Conservation (phyloP, 257 asterid species). For the Jacaranda mimosifolia region DNA sequence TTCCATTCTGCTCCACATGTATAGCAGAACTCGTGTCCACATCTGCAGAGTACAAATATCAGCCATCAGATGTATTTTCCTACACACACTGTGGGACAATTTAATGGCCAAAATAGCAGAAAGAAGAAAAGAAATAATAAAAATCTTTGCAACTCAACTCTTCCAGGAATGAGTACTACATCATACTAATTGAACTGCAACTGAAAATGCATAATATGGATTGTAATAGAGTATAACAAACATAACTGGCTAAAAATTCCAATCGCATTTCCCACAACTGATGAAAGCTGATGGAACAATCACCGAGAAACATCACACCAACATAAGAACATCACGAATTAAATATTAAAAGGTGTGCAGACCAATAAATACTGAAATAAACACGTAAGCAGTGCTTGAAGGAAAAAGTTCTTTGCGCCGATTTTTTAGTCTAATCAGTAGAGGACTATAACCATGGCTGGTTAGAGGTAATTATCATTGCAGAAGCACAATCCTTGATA, state of each 20-base stretch:
- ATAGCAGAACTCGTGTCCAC: conserved; percentile 78
- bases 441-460: neutral
- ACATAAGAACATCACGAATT: neutral
- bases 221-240: neutral
- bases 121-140: neutral
- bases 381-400: neutral
- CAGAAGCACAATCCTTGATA: neutral
- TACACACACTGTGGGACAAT: neutral
- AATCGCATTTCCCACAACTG: neutral
- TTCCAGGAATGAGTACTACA: neutral
- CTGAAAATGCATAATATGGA: neutral
- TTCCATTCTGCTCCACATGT: conserved; percentile 76
- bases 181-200: neutral
- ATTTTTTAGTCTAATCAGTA: neutral
- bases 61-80: neutral
- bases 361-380: neutral
- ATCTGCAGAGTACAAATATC: conserved; percentile 45
- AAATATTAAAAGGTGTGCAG: neutral
- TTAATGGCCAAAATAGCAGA: neutral
- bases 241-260: neutral
- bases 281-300: neutral
- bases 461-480: neutral
- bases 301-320: neutral
- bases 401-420: neutral
- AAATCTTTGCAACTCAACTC: neutral